These are phyloP conservation scores for Passalora sequoiae DNA, from an alignment of 2,329 filamentous ascomycete species.

Conservation along the genomic window DNA sequence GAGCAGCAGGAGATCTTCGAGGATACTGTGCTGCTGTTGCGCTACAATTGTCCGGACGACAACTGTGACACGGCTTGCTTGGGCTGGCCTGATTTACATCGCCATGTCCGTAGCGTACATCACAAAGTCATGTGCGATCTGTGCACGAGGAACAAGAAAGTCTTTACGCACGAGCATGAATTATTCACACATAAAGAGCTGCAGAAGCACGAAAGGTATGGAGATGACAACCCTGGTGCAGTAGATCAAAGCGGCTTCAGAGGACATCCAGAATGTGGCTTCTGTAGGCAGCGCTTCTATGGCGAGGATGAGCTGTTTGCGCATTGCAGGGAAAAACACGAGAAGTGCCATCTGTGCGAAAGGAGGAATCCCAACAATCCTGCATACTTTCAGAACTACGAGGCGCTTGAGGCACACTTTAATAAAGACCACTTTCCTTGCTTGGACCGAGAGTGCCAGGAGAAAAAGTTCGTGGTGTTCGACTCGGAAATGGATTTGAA, in stretches of 20 bases:
- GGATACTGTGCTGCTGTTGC: slow-evolving; percentile 78
- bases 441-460: slow-evolving; percentile 76
- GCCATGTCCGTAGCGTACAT: slow-evolving; percentile 76
- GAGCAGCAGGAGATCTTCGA: slow-evolving; percentile 83
- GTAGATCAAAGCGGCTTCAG: slow-evolving; percentile 92
- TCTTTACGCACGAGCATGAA: slow-evolving; percentile 96
- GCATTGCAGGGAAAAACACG: slow-evolving; percentile 90
- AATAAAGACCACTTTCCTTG: slow-evolving; percentile 82
- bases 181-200: slow-evolving; percentile 78
- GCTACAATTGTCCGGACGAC: slow-evolving; percentile 89
- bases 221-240: slow-evolving; percentile 85
- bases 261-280: slow-evolving; percentile 89
- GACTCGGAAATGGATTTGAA: slow-evolving; percentile 92
- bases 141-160: slow-evolving; percentile 91
- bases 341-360: slow-evolving; percentile 93
- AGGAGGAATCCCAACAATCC: slow-evolving; percentile 61
- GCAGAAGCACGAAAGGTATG: slow-evolving; percentile 79
- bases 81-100: slow-evolving; percentile 71
- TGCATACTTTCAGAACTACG: slow-evolving; percentile 88
- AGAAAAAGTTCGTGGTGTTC: slow-evolving; percentile 98
- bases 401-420: slow-evolving; percentile 81
- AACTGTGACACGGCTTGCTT: slow-evolving; percentile 81
- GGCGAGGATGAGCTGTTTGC: slow-evolving; percentile 91
- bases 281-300: slow-evolving; percentile 89
- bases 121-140: slow-evolving; percentile 86